Conservation (phyloP, 2,329 filamentous ascomycete genomes). For the Trichoderma guizhouense region DNA sequence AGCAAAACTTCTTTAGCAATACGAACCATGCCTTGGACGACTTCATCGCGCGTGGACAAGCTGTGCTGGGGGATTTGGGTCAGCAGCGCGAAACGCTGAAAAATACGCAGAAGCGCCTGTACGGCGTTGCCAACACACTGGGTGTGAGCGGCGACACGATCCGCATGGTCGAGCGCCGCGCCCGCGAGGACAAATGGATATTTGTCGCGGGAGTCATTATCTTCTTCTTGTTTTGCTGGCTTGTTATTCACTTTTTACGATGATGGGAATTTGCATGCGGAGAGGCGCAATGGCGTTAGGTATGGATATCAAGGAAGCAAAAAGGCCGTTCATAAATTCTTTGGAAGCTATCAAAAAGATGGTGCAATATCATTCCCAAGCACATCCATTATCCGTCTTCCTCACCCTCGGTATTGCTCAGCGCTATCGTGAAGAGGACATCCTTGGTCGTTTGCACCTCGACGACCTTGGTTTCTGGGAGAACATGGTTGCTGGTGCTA, state of each 20-base stretch:
- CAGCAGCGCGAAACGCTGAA: slow-evolving; percentile 94
- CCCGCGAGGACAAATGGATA: slow-evolving; percentile 96
- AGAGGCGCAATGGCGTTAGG: slow-evolving; percentile 20
- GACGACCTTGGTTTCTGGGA: slow-evolving; percentile 56
- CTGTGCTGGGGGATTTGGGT: slow-evolving; percentile 82
- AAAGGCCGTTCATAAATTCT: slow-evolving; percentile 14
- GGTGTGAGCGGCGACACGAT: slow-evolving; percentile 95
- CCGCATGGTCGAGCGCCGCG: slow-evolving; percentile 88
- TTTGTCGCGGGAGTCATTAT: slow-evolving; percentile 83
- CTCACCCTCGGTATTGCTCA: slow-evolving; percentile 40
- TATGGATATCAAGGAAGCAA: background rate
- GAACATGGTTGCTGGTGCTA: slow-evolving; percentile 78
- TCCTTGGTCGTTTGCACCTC: slow-evolving; percentile 60
- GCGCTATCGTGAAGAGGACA: slow-evolving; percentile 72
- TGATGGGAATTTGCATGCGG: slow-evolving; percentile 17
- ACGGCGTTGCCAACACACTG: slow-evolving; percentile 89
- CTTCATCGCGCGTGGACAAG: slow-evolving; percentile 85
- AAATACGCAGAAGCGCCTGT: slow-evolving; percentile 84
- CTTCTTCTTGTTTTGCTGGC: slow-evolving; percentile 89
- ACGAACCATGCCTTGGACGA: slow-evolving; percentile 88
- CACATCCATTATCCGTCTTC: slow-evolving; percentile 28
- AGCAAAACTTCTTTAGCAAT: slow-evolving; percentile 80
- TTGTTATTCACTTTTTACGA: slow-evolving; percentile 80
- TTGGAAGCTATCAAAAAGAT: slow-evolving; percentile 8
- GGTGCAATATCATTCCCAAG: background rate